Percentiles rank a stretch among this genome's conserved stretches.
These are phyloP conservation scores for Aureobasidium leucospermi DNA, from an alignment of 2,329 filamentous ascomycete species.

Conservation along the genomic window DNA sequence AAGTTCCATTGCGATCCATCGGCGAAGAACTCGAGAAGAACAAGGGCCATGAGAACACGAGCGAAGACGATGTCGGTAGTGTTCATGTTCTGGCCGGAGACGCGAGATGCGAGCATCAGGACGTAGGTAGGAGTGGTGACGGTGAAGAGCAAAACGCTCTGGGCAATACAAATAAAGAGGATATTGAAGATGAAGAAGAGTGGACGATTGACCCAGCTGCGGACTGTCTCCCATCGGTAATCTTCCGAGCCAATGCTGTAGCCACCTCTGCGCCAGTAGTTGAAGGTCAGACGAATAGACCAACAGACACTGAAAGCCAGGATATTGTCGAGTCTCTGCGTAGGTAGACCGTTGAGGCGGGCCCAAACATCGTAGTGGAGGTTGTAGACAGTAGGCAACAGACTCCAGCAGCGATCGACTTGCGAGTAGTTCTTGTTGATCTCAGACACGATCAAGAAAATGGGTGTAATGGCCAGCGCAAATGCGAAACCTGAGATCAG, in stretches of 20 bases:
- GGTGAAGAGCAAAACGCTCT: constrained; percentile 65
- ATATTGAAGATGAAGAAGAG: constrained; percentile 81
- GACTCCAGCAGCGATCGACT: constrained; percentile 85
- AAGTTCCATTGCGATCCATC: constrained; percentile 93
- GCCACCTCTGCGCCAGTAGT: constrained; percentile 93
- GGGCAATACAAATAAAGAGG: constrained; percentile 77
- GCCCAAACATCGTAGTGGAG: constrained; percentile 80
- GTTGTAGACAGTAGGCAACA: constrained; percentile 81
- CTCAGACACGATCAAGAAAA: constrained; percentile 73
- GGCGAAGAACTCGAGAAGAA: constrained; percentile 68
- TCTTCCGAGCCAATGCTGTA: constrained; percentile 87
- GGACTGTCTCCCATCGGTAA: constrained; percentile 82
- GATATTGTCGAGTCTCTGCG: constrained; percentile 63
- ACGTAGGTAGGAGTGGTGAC: constrained; percentile 78
- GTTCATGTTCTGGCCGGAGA: constrained; percentile 45
- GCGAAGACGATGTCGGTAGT: constrained; percentile 53
- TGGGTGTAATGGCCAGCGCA: constrained; percentile 59
- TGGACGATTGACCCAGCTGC: constrained; percentile 53
- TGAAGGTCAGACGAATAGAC: constrained; percentile 74
- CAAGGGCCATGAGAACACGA: constrained; percentile 47
- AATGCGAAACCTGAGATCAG: constrained; percentile 67
- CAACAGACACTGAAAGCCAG: constrained; percentile 65
- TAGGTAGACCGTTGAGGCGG: constrained; percentile 62
- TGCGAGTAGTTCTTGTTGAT: constrained; percentile 95
- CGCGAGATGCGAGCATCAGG: constrained; percentile 62